phyloP scores from a whole-genome alignment of 2,329 filamentous ascomycete genomes.

The Triangularia verruculosa region DNA sequence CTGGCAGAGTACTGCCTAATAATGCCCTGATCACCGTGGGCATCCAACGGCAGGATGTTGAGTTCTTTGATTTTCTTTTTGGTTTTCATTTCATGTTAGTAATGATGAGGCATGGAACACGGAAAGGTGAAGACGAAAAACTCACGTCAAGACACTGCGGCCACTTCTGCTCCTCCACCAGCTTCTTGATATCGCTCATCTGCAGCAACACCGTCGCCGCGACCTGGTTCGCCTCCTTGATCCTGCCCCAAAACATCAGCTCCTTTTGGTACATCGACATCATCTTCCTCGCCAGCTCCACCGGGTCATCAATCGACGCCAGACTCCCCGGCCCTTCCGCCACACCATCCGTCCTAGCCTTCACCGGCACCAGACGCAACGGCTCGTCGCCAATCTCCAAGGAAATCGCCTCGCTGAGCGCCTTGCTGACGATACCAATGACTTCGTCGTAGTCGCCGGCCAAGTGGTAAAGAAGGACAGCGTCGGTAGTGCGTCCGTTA shows the following conservation, averaged over 20 bases:
- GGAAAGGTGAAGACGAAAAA: slow-evolving; percentile 24
- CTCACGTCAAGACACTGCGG: slow-evolving; percentile 58
- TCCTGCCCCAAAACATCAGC: slow-evolving; percentile 58
- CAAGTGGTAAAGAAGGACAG: slow-evolving; percentile 89
- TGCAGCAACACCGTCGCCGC: slow-evolving; percentile 55
- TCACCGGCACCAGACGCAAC: slow-evolving; percentile 74
- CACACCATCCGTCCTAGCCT: slow-evolving; percentile 57
- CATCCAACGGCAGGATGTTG: slow-evolving; percentile 75
- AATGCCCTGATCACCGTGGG: slow-evolving; percentile 68
- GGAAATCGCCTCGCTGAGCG: slow-evolving; percentile 84
- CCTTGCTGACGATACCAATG: slow-evolving; percentile 83
- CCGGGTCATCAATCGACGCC: slow-evolving; percentile 58
- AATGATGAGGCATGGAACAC: not conserved
- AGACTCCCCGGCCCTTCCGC: slow-evolving; percentile 41
- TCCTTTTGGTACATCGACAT: slow-evolving; percentile 62
- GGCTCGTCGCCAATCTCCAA: slow-evolving; percentile 81
- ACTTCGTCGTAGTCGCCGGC: slow-evolving; percentile 95
- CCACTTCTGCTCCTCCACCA: slow-evolving; percentile 55
- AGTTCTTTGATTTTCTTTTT: slow-evolving; percentile 65
- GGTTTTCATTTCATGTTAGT: slow-evolving; percentile 10
- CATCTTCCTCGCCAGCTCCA: slow-evolving; percentile 59
- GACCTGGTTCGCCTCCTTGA: slow-evolving; percentile 54
- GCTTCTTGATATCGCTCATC: slow-evolving; percentile 59
- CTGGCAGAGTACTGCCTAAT: slow-evolving; percentile 79
- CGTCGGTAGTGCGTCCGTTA: slow-evolving; percentile 88